Conservation (phyloP, 257 asterid species). For the Linaria vulgaris region DNA sequence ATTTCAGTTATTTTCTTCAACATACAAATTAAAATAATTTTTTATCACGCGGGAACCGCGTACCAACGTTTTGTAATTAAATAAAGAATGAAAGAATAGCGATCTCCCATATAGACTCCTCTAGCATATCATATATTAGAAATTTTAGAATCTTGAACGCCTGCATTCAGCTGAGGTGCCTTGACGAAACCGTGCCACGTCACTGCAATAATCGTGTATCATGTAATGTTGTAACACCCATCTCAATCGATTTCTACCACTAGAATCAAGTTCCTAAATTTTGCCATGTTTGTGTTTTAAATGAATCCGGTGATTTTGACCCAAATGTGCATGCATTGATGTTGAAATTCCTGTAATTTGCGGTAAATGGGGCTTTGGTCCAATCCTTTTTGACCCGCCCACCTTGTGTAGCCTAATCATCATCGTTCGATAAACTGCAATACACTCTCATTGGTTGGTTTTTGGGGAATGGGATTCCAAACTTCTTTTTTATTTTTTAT, state of each 20-base stretch:
- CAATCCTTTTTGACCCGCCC: slow-evolving; percentile 42
- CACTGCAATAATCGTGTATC: slow-evolving; percentile 43
- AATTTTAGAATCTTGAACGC: slow-evolving; percentile 31
- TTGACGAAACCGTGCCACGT: slow-evolving; percentile 37
- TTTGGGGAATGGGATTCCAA: slow-evolving; percentile 37
- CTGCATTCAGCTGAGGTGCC: slow-evolving; percentile 43
- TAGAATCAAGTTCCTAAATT: slow-evolving; percentile 40
- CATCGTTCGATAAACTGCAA: slow-evolving; percentile 37
- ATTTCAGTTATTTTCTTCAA: no score
- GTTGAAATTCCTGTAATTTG: slow-evolving; percentile 28
- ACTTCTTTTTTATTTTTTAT: no score
- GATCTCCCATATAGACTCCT: no score
- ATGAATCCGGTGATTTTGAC: slow-evolving; percentile 16
- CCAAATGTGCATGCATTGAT: slow-evolving; percentile 28
- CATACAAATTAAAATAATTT: no score
- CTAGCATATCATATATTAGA: neutral
- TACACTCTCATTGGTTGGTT: slow-evolving; percentile 35
- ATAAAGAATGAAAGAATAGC: no score
- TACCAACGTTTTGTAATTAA: no score
- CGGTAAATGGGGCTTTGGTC: slow-evolving; percentile 30
- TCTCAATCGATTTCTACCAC: slow-evolving; percentile 35
- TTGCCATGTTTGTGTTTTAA: slow-evolving; percentile 29
- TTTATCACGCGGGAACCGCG: no score
- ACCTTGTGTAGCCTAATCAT: slow-evolving; percentile 46
- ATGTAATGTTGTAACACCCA: slow-evolving; percentile 43